Base-by-base conservation (phyloP, 148 eudicot species). In the Polygonum maritimum region DNA sequence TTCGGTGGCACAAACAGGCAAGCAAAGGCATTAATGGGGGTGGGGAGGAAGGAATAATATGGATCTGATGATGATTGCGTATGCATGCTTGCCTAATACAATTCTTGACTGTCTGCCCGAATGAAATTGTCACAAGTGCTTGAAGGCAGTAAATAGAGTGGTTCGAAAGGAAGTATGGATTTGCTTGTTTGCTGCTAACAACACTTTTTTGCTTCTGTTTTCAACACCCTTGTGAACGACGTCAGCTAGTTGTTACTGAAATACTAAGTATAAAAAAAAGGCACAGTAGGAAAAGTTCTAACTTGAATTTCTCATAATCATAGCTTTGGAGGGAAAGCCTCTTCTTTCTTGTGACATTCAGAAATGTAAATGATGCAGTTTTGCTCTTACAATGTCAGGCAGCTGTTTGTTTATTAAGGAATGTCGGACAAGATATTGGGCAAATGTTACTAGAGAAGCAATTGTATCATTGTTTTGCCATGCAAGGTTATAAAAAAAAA, bases 281-380 rank as follows among this genome's bases (percentile, higher is more conserved):
- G 19, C 26, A 54, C 18, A 44, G 75, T 77, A 80, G 83, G 78
- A 81, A 47, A 74, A 78, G 79, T 65, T 48, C 77, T 77, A 49
- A 78, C 51, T 67, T 79, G 44, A 52, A 52, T 48, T 35, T 58
- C 35, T 36, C 71, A 16, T 3, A 65, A 22, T 47, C 47, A 40
- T 19, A 19, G 31, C 55, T 26, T 41, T 12, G 45, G 51, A 76
- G 75, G 77, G 63, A 41, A 74, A 83, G 47, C 69, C 33, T 77
- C 74, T 82, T 81, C 44, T 71, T 22, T 73, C 40, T 9, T 14
- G 35, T 48, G 60, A 26, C 75, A 22, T 83, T 69, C 14, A 33
- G 71, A 86, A 79, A 77, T 89, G 90, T 89, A 89, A 78, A 89
- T 87, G 82, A 48, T 78, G 78, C 89, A 86, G 82, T 85, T 89